A percentile compares a stretch with the other conserved stretches of the same genome.
These are phyloP conservation scores for Thalassiosira mediterranea DNA, from an alignment of 352 stramenopile species.

Conservation along the genomic window DNA sequence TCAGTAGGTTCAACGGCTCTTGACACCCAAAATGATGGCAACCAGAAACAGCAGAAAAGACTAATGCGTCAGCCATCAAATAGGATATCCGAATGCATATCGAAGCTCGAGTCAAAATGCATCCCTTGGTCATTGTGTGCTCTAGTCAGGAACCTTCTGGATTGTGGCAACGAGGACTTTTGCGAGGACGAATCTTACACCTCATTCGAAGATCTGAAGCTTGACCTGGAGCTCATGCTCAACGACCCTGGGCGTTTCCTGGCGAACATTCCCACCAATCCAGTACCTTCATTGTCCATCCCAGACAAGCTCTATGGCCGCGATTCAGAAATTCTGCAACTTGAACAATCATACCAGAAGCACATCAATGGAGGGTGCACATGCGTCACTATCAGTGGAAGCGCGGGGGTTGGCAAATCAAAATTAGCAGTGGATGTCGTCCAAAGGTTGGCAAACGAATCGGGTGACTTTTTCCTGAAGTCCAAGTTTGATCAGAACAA, in stretches of 20 bases:
- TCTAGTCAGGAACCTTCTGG: constrained; percentile 26
- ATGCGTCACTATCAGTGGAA: background rate
- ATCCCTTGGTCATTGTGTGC: constrained; percentile 1
- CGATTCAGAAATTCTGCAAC: constrained; percentile 1
- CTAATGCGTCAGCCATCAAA: too few relatives aligned
- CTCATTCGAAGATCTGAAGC: constrained; percentile 19
- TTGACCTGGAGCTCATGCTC: constrained; percentile 26
- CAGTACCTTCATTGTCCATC: constrained; percentile 3
- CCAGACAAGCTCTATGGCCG: constrained; percentile 12
- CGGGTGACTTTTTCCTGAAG: constrained; percentile 10
- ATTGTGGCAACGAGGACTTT: constrained; percentile 17
- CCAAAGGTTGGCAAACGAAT: background rate
- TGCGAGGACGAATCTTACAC: constrained; percentile 19
- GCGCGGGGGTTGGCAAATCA: constrained; percentile 12
- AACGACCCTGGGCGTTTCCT: constrained; percentile 17
- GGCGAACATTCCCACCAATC: constrained; percentile 7
- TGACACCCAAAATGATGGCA: too few relatives aligned
- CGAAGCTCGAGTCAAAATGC: background rate
- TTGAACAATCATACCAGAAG: constrained; percentile 11
- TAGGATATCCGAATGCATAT: too few relatives aligned
- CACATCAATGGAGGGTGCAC: background rate
- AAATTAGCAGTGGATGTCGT: constrained; percentile 3
- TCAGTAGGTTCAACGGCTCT: too few relatives aligned
- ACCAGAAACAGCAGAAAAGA: too few relatives aligned
- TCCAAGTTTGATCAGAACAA: constrained; percentile 39